Evolutionary conservation across 2,329 filamentous ascomycete genomes (phyloP).

Genomic region (Calonectria hongkongensis): DNA sequence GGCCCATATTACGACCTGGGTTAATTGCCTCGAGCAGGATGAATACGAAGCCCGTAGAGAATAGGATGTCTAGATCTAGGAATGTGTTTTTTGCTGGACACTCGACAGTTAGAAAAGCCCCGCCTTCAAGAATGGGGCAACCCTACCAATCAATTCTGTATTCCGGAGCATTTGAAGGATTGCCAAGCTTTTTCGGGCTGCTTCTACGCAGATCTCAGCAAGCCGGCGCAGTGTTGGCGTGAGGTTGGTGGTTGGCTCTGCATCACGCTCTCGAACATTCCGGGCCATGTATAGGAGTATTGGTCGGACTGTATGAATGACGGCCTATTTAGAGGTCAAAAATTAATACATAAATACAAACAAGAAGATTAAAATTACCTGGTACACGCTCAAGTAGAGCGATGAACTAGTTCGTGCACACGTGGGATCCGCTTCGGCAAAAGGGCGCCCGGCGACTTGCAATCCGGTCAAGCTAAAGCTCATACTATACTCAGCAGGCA

Average conservation of each 20-base stretch:
- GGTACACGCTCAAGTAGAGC: conserved; percentile 42
- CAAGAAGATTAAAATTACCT: conserved; percentile 13
- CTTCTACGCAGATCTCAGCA: conserved; percentile 44
- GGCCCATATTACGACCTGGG: conserved; percentile 29
- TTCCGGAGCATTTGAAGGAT: conserved; percentile 42
- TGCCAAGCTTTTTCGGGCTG: conserved; percentile 40
- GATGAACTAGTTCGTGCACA: conserved; percentile 40
- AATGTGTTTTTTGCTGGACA: conserved; percentile 42
- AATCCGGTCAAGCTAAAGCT: conserved; percentile 32
- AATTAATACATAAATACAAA: no score
- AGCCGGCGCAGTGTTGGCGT: conserved; percentile 42
- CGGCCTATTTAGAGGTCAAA: conserved; percentile 23
- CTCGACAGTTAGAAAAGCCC: neutral
- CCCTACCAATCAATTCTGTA: conserved; percentile 39
- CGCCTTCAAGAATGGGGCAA: neutral
- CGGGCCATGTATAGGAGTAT: conserved; percentile 44
- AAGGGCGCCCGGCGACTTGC: conserved; percentile 21
- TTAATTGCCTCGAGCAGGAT: conserved; percentile 42
- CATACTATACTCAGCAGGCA: conserved; percentile 40
- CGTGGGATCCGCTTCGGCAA: conserved; percentile 29
- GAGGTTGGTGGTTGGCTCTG: conserved; percentile 26
- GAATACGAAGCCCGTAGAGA: conserved; percentile 44
- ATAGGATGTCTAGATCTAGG: conserved; percentile 43
- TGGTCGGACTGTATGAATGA: conserved; percentile 42
- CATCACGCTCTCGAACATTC: conserved; percentile 35